Conservation (phyloP, 495 filamentous ascomycete species). For the Aspergillus steynii region DNA sequence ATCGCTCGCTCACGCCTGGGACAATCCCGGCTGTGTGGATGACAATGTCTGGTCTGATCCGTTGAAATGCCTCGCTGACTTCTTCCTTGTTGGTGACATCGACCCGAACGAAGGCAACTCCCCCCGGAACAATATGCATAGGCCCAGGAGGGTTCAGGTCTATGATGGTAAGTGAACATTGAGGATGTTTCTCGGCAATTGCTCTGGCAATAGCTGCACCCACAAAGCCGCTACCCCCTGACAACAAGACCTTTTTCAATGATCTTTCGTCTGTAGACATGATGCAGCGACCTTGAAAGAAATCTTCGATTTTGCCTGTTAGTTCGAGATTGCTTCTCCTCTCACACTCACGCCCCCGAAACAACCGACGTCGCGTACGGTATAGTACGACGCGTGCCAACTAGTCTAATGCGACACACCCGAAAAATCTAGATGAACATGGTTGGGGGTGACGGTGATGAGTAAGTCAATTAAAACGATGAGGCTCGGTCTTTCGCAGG, state of each 20-base stretch:
- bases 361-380: too few species aligned
- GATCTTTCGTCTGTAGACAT: constrained; percentile 17
- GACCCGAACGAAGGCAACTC: constrained; percentile 33
- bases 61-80: constrained; percentile 31
- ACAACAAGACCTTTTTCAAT: constrained; percentile 46
- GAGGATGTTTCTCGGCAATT: constrained; percentile 41
- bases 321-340: neutral
- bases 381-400: neutral
- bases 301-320: neutral
- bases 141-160: constrained; percentile 39
- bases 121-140: constrained; percentile 30
- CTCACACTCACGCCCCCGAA: neutral
- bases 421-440: neutral
- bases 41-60: constrained; percentile 41
- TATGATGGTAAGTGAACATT: constrained; percentile 45
- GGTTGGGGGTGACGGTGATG: neutral
- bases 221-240: constrained; percentile 56
- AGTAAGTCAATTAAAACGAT: neutral
- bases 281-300: neutral
- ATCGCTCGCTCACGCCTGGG: constrained; percentile 42
- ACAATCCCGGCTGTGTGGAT: constrained; percentile 50
- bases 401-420: neutral
- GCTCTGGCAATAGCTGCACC: constrained; percentile 46
- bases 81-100: constrained; percentile 37
- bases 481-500: too few species aligned